Evolutionary conservation across 176 grass and related monocot genomes (phyloP), one percentile per base, ranked within the genome.

Genomic region (Rhipidocladum racemiflorum): DNA sequence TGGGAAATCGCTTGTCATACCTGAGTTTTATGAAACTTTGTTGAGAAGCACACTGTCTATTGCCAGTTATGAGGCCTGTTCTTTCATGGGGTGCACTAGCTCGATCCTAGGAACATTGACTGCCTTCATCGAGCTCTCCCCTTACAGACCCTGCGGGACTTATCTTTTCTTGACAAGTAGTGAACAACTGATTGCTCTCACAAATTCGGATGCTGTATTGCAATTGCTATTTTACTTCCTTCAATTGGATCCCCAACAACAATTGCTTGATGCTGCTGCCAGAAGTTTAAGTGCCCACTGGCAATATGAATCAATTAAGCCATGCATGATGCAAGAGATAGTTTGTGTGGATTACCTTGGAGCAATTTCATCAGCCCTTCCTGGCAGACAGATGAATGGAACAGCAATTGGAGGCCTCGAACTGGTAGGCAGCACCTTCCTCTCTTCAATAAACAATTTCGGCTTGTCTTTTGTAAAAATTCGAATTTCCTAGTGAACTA

Each of bases 61-160:
- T 84, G 86, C 92, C 1, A 95, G 91, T 79, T 88, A 98, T 35
- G 88, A 90, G 67, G 92, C 95, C 54, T 98, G 92, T 79, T 89
- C 88, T 36, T 91, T 92, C 55, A 98, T 98, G 95, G 95, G 95
- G 44, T 98, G 95, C 77, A 93, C 90, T 74, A 98, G 88, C 77
- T 91, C 92, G 1, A 87, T 95, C 46, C 61, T 98, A 38, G 90
- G 89, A 70, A 87, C 87, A 40, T 65, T 98, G 65, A 94, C 88
- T 77, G 89, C 88, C 46, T 98, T 98, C 78, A 79, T 95, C 63
- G 91, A 93, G 53, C 90, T 98, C 39, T 91, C 92, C 72, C 95
- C 95, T 57, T 98, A 98, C 59, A 88, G 92, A 78, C 95, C 95
- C 64, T 88, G 89, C 29, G 95, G 95, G 48, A 90, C 81, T 61